These are phyloP conservation scores for Sechiopsis laciniata DNA, from an alignment of 306 rosid genomes.

Conservation along the genomic window DNA sequence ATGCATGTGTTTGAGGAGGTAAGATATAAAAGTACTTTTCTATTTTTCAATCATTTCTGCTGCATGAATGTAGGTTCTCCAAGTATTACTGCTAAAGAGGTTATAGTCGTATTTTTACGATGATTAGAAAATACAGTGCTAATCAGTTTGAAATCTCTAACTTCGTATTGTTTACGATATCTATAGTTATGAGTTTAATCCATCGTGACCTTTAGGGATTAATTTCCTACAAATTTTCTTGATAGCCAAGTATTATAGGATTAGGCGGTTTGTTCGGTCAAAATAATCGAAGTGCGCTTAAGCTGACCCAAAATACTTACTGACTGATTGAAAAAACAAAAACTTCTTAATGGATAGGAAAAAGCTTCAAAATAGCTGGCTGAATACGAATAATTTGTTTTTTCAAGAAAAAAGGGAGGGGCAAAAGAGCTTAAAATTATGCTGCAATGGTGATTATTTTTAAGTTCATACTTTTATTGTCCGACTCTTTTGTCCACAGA, in stretches of 20 bases:
- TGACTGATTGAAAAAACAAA: too few relatives aligned
- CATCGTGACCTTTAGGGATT: too few relatives aligned
- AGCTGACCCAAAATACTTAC: too few relatives aligned
- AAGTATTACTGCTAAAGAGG: not conserved
- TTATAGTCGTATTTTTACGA: not conserved
- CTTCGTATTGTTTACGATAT: not conserved
- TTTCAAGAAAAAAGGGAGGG: not conserved
- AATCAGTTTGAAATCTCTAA: not conserved
- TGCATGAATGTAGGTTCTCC: not conserved
- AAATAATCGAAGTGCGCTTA: too few relatives aligned
- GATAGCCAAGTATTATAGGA: too few relatives aligned
- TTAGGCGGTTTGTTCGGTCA: too few relatives aligned
- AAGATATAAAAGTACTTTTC: not conserved
- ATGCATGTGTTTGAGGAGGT: conserved; percentile 84
- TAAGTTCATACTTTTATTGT: not conserved
- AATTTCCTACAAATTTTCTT: too few relatives aligned
- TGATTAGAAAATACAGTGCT: not conserved
- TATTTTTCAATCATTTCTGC: conserved; percentile 1
- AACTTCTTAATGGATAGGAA: too few relatives aligned
- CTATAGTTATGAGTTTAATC: too few relatives aligned
- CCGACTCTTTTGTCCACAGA: conserved; percentile 33
- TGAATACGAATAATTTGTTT: not conserved
- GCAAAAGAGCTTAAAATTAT: not conserved
- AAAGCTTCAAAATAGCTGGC: too few relatives aligned
- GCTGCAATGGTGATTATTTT: not conserved